Evolutionary conservation across 768 basidiomycete genomes (phyloP), one percentile per base, ranked within the genome.

Genomic region (Boletus reticuloceps): DNA sequence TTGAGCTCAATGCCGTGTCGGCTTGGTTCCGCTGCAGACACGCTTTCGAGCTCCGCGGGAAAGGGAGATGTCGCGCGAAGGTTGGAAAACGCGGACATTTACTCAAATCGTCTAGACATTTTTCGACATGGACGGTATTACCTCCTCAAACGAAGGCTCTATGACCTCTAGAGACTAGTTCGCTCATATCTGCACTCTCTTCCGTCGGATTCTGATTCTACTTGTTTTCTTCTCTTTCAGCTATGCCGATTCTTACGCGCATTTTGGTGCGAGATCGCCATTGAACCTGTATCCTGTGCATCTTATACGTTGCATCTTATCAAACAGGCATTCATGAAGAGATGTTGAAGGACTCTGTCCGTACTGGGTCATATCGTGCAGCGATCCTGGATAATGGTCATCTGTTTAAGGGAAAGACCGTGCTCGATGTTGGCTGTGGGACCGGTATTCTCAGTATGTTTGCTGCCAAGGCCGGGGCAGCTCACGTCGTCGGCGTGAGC

Each of bases 381-480:
- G 93, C 95, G 58, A 98, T 99, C 79, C 74, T 94, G 71, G 88
- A 95, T 79, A 98, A 98, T 73, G 77, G 82, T 11, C 94, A 98
- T 73, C 76, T 99, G 43, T 99, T 99, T 86, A 89, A 93, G 75
- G 95, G 83, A 69, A 99, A 98, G 78, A 90, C 88, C 36, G 97
- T 99, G 4, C 81, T 99, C 49, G 97, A 99, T 71, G 97, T 99
- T 61, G 97, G 97, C 41, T 98, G 97, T 68, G 97, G 97, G 25
- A 99, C 97, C 11, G 97, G 97, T 49, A 98, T 98, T 59, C 78
- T 98, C 46, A 94, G 92, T 63, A 96, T 98, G 94, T 98, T 98
- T 66, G 95, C 95, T 50, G 92, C 94, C 32, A 96, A 91, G 73
- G 95, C 95, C 36, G 95, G 95, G 37, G 95, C 95, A 51, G 85